These are phyloP conservation scores for Fusarium miscanthi DNA, from an alignment of 2,329 filamentous ascomycete species.

Conservation along the genomic window DNA sequence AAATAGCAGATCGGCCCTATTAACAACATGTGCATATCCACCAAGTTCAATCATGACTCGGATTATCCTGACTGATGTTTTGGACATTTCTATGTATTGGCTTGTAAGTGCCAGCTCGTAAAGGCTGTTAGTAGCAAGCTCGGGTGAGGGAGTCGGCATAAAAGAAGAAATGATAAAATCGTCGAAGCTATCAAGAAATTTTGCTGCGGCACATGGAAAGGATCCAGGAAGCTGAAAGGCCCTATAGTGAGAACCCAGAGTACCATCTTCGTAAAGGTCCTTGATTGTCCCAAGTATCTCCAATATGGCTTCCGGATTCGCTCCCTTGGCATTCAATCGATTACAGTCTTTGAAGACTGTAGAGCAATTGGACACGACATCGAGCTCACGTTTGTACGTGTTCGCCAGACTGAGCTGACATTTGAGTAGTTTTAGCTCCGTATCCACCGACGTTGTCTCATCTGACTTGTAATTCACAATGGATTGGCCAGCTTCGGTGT, in stretches of 20 bases:
- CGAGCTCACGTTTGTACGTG: fast-evolving
- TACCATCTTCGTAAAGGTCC: fast-evolving
- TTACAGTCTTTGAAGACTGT: fast-evolving
- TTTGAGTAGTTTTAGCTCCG: fast-evolving
- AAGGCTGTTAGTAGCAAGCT: fast-evolving
- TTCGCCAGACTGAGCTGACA: fast-evolving
- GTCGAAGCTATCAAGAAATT: fast-evolving
- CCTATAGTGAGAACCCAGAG: too few relatives aligned
- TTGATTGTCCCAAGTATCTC: fast-evolving
- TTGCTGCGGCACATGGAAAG: fast-evolving
- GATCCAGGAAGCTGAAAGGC: fast-evolving
- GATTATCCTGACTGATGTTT: fast-evolving
- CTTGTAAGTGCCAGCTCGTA: neutral
- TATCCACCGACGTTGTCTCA: fast-evolving
- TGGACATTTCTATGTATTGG: fast-evolving
- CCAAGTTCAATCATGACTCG: neutral
- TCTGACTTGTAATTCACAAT: neutral
- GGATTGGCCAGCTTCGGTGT: fast-evolving
- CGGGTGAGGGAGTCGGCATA: fast-evolving
- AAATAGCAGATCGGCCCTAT: fast-evolving
- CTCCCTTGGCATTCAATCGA: fast-evolving
- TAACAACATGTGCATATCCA: neutral
- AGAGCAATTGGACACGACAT: too few relatives aligned
- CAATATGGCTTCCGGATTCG: fast-evolving
- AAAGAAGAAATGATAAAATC: fast-evolving